These are phyloP conservation scores for Paecilomyces dactylethromorphus DNA, from an alignment of 2,329 filamentous ascomycete genomes.

Conservation along the genomic window DNA sequence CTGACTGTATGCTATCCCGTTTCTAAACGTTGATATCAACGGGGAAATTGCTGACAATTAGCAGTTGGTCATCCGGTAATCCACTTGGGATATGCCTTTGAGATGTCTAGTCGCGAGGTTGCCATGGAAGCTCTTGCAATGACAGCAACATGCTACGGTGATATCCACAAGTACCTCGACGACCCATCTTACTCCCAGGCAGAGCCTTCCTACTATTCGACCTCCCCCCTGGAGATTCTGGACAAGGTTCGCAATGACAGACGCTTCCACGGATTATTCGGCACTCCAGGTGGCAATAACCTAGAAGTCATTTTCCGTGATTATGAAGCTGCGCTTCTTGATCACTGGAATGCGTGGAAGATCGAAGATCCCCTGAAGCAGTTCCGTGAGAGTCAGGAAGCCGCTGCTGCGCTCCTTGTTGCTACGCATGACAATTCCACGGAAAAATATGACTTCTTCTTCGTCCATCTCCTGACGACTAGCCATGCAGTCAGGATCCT, in stretches of 20 bases:
- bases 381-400: constrained; percentile 63
- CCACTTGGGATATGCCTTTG: constrained; percentile 88
- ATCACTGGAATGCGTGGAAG: constrained; percentile 88
- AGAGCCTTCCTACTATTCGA: constrained; percentile 53
- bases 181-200: constrained; percentile 60
- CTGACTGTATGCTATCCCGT: constrained; percentile 58
- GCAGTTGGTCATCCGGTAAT: constrained; percentile 86
- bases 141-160: constrained; percentile 52
- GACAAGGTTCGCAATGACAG: constrained; percentile 62
- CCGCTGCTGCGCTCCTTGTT: constrained; percentile 42
- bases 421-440: constrained; percentile 19
- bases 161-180: constrained; percentile 60
- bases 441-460: constrained; percentile 71
- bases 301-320: constrained; percentile 61
- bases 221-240: constrained; percentile 64
- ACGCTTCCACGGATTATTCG: constrained; percentile 62
- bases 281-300: constrained; percentile 54
- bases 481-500: constrained; percentile 85
- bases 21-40: not conserved
- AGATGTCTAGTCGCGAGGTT: constrained; percentile 76
- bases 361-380: constrained; percentile 63
- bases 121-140: constrained; percentile 82
- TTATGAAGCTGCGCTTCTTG: constrained; percentile 63
- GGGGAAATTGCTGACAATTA: constrained; percentile 19
- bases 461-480: constrained; percentile 74